These are phyloP conservation scores for Paspalum notatum DNA, from an alignment of 176 grass and related monocot species.

Conservation along the genomic window DNA sequence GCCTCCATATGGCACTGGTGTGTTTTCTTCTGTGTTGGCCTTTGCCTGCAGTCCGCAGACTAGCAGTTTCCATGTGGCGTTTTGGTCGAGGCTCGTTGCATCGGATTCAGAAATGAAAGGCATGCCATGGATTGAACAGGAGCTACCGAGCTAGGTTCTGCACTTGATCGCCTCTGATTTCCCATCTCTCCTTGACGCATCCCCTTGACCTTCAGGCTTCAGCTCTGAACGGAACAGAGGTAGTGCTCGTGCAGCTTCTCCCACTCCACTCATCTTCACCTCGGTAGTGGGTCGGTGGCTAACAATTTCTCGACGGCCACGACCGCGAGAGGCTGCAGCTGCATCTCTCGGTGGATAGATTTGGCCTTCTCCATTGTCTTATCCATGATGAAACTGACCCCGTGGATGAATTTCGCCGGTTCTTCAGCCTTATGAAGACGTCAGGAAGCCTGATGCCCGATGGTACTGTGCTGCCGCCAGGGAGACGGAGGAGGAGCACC, in stretches of 20 bases:
- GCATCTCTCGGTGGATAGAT: background rate
- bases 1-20: slow-evolving; percentile 49
- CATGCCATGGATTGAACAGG: background rate
- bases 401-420: background rate
- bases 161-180: background rate
- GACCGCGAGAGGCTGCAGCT: background rate
- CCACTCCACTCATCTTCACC: background rate
- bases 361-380: background rate
- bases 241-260: background rate
- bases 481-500: background rate
- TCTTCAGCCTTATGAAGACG: background rate
- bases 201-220: too few species aligned
- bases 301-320: background rate
- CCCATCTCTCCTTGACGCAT: too few species aligned
- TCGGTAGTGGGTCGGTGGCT: background rate
- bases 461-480: background rate
- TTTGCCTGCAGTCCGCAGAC: background rate
- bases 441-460: slow-evolving; percentile 9
- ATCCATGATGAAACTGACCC: too few species aligned
- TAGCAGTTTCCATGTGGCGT: background rate
- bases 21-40: slow-evolving; percentile 1
- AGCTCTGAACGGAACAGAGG: background rate
- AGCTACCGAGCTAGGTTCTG: background rate
- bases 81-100: background rate
- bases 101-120: slow-evolving; percentile 8